Percentiles rank a stretch among this genome's conserved stretches.
These are phyloP conservation scores for Kregervanrija delftensis DNA, from an alignment of 805 yeast species.

Conservation along the genomic window DNA sequence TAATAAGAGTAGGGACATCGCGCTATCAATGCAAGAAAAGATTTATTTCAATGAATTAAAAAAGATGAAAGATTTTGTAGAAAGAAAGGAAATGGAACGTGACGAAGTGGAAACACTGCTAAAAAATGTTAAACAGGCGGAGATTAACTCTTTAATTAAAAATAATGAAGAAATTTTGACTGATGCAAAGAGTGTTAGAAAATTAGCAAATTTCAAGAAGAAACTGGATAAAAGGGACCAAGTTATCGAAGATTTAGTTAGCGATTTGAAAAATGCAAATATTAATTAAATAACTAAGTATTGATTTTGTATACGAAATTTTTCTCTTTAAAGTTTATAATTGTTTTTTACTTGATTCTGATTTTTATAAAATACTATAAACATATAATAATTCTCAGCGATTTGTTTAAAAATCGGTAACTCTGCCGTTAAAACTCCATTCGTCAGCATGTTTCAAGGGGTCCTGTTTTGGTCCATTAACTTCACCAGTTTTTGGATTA, in stretches of 20 bases:
- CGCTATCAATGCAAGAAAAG: slow-evolving; percentile 22
- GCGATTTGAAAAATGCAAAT: slow-evolving; percentile 5
- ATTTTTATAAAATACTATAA: too few species aligned
- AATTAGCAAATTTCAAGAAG: slow-evolving; percentile 11
- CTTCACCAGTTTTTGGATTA: slow-evolving; percentile 91
- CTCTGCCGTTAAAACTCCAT: slow-evolving; percentile 93
- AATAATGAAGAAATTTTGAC: slow-evolving; percentile 3
- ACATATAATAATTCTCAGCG: too few species aligned
- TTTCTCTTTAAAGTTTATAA: neutral
- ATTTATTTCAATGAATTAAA: slow-evolving; percentile 20
- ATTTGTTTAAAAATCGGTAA: slow-evolving; percentile 69
- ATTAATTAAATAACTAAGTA: neutral
- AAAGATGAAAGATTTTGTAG: slow-evolving; percentile 9
- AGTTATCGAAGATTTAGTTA: slow-evolving; percentile 8
- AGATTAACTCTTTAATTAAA: slow-evolving; percentile 6
- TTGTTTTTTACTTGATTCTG: neutral
- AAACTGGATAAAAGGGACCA: slow-evolving; percentile 13
- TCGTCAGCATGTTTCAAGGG: slow-evolving; percentile 72
- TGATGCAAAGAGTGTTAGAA: slow-evolving; percentile 5
- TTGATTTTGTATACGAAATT: too few species aligned
- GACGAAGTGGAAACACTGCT: slow-evolving; percentile 9
- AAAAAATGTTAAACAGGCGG: slow-evolving; percentile 14
- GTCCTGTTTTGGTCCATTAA: slow-evolving; percentile 97
- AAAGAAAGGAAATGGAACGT: slow-evolving; percentile 15
- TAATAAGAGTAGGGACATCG: slow-evolving; percentile 8